Conservation (phyloP, 2,329 filamentous ascomycete species). For the Westerdykella sp. region DNA sequence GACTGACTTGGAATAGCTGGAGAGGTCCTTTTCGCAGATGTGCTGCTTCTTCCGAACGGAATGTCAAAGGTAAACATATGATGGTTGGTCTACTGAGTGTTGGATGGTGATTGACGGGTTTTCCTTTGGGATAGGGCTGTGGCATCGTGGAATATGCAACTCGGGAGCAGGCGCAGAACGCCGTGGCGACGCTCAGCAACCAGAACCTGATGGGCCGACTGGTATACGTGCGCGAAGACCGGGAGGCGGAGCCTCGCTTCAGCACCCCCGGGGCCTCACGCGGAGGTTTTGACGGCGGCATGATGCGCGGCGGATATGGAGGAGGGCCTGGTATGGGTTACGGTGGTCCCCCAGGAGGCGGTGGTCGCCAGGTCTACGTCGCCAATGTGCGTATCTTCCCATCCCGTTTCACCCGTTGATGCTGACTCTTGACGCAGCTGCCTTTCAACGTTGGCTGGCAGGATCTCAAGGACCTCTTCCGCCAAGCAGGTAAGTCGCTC, state of each 20-base stretch:
- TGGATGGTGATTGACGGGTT: constrained; percentile 98
- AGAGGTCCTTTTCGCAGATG: constrained; percentile 99
- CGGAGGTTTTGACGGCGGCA: constrained; percentile 45
- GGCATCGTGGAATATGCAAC: constrained; percentile 99
- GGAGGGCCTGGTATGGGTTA: constrained; percentile 41
- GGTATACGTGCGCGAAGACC: constrained; percentile 97
- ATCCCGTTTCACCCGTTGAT: constrained; percentile 12
- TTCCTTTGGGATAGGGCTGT: constrained; percentile 97
- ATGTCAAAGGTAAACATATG: constrained; percentile 99
- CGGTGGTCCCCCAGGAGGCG: constrained; percentile 50
- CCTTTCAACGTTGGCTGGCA: constrained; percentile 98
- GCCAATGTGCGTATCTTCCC: constrained; percentile 77
- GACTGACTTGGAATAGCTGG: constrained; percentile 61
- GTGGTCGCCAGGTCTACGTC: constrained; percentile 89
- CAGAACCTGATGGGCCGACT: constrained; percentile 98
- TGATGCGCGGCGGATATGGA: constrained; percentile 34
- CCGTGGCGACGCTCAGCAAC: constrained; percentile 96
- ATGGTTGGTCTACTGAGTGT: constrained; percentile 69
- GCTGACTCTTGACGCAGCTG: constrained; percentile 55
- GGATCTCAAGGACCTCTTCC: constrained; percentile 96
- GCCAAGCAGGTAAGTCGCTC: constrained; percentile 77
- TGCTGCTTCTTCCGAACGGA: constrained; percentile 99
- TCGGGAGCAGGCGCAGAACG: constrained; percentile 96
- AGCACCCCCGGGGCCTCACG: constrained; percentile 59
- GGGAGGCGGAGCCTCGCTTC: constrained; percentile 95